Evolutionary conservation across 2,329 filamentous ascomycete species (phyloP).

Genomic region (Paecilomyces dactylethromorphus): DNA sequence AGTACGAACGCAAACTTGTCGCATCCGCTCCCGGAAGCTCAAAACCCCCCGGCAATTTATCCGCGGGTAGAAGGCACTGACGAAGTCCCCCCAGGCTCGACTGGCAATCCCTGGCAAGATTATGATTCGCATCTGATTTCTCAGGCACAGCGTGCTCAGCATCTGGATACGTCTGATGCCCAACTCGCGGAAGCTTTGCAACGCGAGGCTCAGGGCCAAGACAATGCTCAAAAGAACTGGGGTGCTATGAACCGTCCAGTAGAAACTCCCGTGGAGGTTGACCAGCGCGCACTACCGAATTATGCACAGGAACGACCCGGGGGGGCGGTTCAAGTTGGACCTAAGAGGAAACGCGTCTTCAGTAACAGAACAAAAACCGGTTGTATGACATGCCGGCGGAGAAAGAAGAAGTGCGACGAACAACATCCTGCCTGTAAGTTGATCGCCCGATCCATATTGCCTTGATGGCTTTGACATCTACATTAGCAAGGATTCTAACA

Average conservation of each 20-base stretch:
- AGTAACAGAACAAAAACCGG: constrained; percentile 95
- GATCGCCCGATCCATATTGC: constrained; percentile 2
- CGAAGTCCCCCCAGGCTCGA: constrained; percentile 17
- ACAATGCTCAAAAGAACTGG: constrained; percentile 24
- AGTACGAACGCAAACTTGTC: constrained; percentile 13
- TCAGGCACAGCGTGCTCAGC: constrained; percentile 42
- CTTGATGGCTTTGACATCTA: constrained; percentile 4
- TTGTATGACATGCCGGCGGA: constrained; percentile 81
- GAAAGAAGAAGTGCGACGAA: constrained; percentile 99
- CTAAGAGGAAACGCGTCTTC: constrained; percentile 54
- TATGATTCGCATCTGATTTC: constrained; percentile 36
- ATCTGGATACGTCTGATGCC: constrained; percentile 42
- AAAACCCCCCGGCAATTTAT: constrained; percentile 14
- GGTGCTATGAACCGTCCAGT: constrained; percentile 27
- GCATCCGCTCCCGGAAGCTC: constrained; percentile 13
- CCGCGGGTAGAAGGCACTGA: constrained; percentile 23
- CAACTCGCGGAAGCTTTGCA: constrained; percentile 48
- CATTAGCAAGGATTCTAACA: constrained; percentile 8
- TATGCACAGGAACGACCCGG: constrained; percentile 27
- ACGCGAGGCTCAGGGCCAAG: constrained; percentile 40
- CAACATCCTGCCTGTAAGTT: constrained; percentile 80
- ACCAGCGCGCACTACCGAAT: constrained; percentile 26
- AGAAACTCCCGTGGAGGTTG: constrained; percentile 27
- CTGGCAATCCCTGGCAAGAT: constrained; percentile 28
- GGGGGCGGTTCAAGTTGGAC: constrained; percentile 31